Evolutionary conservation across 164 flowering plant genomes (phyloP).

Genomic region (Aristolochia fimbriata): DNA sequence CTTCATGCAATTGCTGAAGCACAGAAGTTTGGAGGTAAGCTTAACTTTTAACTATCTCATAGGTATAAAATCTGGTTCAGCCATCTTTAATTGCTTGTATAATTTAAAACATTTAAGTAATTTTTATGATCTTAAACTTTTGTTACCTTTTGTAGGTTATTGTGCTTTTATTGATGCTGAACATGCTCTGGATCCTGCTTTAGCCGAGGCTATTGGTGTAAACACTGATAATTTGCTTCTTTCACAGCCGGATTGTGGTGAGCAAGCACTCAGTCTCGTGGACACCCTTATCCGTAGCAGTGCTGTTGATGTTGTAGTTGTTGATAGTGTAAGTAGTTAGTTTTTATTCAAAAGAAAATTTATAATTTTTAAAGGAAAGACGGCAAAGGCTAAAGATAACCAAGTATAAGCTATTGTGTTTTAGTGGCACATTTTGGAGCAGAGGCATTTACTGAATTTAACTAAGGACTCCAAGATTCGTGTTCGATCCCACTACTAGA

Average conservation of each 20-base stretch:
- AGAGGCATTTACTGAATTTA: no score
- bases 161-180: conserved; percentile 95
- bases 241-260: conserved; percentile 93
- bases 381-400: no score
- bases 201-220: conserved; percentile 86
- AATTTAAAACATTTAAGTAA: no score
- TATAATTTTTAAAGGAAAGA: no score
- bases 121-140: no score
- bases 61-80: no score
- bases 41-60: neutral
- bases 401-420: no score
- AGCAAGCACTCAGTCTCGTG: conserved; percentile 93
- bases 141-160: conserved; percentile 34
- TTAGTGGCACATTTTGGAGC: no score
- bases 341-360: no score
- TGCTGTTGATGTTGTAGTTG: conserved; percentile 89
- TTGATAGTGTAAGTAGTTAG: conserved; percentile 75
- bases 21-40: conserved; percentile 83
- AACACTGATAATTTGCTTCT: conserved; percentile 75
- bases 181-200: conserved; percentile 86
- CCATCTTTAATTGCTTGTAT: no score
- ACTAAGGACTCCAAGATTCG: no score
- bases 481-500: no score
- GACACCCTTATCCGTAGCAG: conserved; percentile 91
- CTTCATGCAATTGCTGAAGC: conserved; percentile 94